Percentiles rank a stretch among this genome's conserved stretches.
phyloP scores from a whole-genome alignment of 768 basidiomycete species.

The Pholiota conissans region DNA sequence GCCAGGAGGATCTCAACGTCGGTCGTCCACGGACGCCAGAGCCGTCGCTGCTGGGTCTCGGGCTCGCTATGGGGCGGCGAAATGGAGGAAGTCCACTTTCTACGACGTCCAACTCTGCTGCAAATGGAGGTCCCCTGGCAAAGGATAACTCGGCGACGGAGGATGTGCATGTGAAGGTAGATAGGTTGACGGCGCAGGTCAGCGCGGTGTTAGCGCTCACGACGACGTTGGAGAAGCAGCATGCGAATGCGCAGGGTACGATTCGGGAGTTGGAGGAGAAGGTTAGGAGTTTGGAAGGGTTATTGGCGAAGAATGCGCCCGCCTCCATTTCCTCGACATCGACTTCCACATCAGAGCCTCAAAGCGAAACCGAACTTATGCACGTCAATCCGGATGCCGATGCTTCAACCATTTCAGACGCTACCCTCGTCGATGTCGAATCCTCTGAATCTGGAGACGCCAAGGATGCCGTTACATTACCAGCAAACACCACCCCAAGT shows the following conservation, averaged over 20 bases:
- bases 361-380: not conserved
- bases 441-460: not conserved
- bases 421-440: not conserved
- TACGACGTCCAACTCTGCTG: no score
- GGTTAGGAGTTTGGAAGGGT: conserved; percentile 63
- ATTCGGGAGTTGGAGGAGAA: conserved; percentile 70
- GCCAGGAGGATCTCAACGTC: conserved; percentile 29
- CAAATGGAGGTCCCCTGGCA: no score
- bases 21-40: conserved; percentile 82
- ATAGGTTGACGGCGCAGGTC: conserved; percentile 72
- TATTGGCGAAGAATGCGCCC: conserved; percentile 52
- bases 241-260: conserved; percentile 72
- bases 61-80: not conserved
- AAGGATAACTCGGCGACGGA: conserved; percentile 18
- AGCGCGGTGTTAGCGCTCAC: conserved; percentile 76
- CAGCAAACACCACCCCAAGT: conserved; percentile 38
- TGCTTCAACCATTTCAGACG: not conserved
- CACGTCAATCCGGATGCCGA: not conserved
- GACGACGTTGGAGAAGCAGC: conserved; percentile 72
- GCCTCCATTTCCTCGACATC: not conserved
- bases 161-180: conserved; percentile 57
- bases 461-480: not conserved
- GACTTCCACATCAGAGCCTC: not conserved
- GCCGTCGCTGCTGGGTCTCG: conserved; percentile 48
- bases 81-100: not conserved